phyloP scores from a whole-genome alignment of 495 filamentous ascomycete genomes.

The Oleoguttula mirabilis region DNA sequence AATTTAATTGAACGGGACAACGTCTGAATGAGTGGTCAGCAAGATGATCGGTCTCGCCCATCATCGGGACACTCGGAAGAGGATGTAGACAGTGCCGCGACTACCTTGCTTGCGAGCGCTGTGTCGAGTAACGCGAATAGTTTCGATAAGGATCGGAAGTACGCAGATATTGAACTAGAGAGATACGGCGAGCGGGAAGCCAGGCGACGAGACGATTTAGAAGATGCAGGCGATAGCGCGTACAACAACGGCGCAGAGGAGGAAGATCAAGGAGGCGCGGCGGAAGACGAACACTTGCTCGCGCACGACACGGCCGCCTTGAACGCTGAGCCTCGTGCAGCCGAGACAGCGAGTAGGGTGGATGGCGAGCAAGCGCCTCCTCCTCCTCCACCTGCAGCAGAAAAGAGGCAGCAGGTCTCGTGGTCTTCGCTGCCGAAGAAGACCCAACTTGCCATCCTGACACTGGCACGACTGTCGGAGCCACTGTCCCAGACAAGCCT shows the following conservation, averaged over 20 bases:
- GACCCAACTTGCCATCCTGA: slow-evolving; percentile 61
- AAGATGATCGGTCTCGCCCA: background rate
- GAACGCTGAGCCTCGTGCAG: background rate
- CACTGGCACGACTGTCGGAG: slow-evolving; percentile 62
- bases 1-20: no score
- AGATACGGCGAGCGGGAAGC: slow-evolving; percentile 5
- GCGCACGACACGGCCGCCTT: background rate
- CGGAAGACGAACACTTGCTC: slow-evolving; percentile 1
- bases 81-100: slow-evolving; percentile 13
- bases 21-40: no score
- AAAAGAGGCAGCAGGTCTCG: slow-evolving; percentile 26
- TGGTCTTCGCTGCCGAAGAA: slow-evolving; percentile 51
- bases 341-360: slow-evolving; percentile 1
- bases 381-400: background rate
- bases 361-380: slow-evolving; percentile 4
- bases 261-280: slow-evolving; percentile 4
- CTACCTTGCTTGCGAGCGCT: slow-evolving; percentile 6
- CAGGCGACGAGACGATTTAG: background rate
- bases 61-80: background rate
- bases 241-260: background rate
- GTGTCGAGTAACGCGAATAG: slow-evolving; percentile 1
- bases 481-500: slow-evolving; percentile 68
- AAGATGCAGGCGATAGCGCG: background rate
- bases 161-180: slow-evolving; percentile 8
- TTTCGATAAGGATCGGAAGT: slow-evolving; percentile 10